phyloP scores from a whole-genome alignment of 2,329 filamentous ascomycete species.

The Furcasterigmium sp. region DNA sequence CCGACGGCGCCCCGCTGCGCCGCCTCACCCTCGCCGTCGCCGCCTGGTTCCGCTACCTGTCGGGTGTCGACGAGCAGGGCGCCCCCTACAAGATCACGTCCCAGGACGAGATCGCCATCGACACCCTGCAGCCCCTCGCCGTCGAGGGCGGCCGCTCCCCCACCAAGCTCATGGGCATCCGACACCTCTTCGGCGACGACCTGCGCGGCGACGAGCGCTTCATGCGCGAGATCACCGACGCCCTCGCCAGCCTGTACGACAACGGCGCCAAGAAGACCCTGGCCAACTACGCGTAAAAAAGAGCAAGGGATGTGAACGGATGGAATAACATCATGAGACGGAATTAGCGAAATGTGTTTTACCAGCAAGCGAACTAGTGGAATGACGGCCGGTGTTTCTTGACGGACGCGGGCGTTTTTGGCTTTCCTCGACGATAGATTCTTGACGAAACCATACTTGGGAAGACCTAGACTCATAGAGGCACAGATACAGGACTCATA shows the following conservation, averaged over 20 bases:
- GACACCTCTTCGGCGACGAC: constrained; percentile 45
- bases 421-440: no score
- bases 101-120: constrained; percentile 41
- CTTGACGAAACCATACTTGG: no score
- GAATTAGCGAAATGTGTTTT: no score
- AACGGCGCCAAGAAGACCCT: constrained; percentile 45
- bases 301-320: neutral
- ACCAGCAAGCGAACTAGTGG: no score
- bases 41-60: constrained; percentile 46
- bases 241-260: constrained; percentile 38
- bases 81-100: constrained; percentile 26
- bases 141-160: constrained; percentile 36
- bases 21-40: constrained; percentile 42
- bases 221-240: constrained; percentile 37
- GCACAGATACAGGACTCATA: no score
- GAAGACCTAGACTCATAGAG: no score
- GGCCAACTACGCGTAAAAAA: constrained; percentile 36
- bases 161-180: constrained; percentile 35
- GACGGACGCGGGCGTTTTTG: no score
- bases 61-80: constrained; percentile 43
- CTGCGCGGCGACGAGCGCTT: constrained; percentile 42
- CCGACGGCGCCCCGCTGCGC: constrained; percentile 31
- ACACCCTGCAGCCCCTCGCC: constrained; percentile 40
- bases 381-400: no score
- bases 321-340: no score